These are phyloP conservation scores for Rhododendron mucronatum DNA, from an alignment of 148 eudicot genomes.

Conservation along the genomic window DNA sequence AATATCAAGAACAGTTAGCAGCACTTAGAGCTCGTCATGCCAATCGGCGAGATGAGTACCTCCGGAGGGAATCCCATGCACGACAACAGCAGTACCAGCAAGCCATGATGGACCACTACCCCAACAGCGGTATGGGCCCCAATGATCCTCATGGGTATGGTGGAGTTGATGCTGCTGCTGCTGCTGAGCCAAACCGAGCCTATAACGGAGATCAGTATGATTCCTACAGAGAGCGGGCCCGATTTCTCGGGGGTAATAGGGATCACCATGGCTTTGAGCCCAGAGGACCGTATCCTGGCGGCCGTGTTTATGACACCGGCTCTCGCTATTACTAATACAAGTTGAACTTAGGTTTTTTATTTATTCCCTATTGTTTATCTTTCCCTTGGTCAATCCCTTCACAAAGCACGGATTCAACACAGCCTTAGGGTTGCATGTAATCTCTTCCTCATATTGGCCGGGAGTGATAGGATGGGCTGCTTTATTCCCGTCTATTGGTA, in stretches of 20 bases:
- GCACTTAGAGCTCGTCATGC: constrained; percentile 65
- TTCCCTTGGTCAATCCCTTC: neutral
- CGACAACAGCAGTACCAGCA: constrained; percentile 74
- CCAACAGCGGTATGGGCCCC: constrained; percentile 32
- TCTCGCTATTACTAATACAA: constrained; percentile 60
- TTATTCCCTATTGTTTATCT: neutral
- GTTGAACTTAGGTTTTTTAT: neutral
- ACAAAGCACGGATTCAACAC: neutral
- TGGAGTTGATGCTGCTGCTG: constrained; percentile 17
- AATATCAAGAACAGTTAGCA: constrained; percentile 57
- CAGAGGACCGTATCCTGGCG: constrained; percentile 64
- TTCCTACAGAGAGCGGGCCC: constrained; percentile 54
- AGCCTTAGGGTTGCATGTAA: neutral
- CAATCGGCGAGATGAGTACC: constrained; percentile 61
- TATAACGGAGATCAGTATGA: constrained; percentile 54
- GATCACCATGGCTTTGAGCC: constrained; percentile 57
- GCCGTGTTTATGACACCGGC: constrained; percentile 64
- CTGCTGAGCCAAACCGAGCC: constrained; percentile 38
- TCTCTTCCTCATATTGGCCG: neutral
- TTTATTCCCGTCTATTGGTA: neutral
- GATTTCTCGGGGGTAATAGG: constrained; percentile 46
- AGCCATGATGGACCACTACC: constrained; percentile 38
- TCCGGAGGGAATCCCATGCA: constrained; percentile 66
- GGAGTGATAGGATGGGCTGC: neutral
- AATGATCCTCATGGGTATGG: constrained; percentile 49